phyloP scores from a whole-genome alignment of 208 protist genomes.

The Blechomonas ayalai region DNA sequence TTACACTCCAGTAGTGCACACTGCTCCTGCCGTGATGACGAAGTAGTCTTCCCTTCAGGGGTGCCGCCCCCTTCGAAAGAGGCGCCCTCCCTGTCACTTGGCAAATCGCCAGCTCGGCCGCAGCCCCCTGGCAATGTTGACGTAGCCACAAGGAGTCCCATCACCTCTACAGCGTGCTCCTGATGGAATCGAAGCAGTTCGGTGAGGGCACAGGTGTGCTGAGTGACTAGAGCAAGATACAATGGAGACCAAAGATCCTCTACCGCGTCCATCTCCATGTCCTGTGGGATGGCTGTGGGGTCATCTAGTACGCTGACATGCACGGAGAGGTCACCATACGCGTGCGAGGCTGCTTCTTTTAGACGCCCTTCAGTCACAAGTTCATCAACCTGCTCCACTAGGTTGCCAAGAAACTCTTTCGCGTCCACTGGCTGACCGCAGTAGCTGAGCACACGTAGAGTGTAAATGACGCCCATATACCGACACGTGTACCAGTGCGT shows the following conservation, averaged over 20 bases:
- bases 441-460: conserved; percentile 5
- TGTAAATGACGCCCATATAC: conserved; percentile 1
- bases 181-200: conserved; percentile 55
- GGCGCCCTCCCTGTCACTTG: neutral
- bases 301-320: conserved; percentile 60
- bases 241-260: conserved; percentile 63
- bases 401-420: conserved; percentile 7
- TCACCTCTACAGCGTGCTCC: conserved; percentile 25
- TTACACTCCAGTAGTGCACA: conserved; percentile 20
- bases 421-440: conserved; percentile 9
- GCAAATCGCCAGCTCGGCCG: too few relatives aligned
- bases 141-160: conserved; percentile 15
- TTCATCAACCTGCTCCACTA: conserved; percentile 3
- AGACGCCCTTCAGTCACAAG: conserved; percentile 3
- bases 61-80: neutral
- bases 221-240: conserved; percentile 50
- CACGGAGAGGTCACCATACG: conserved; percentile 47
- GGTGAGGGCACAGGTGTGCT: conserved; percentile 22
- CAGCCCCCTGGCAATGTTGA: too few relatives aligned
- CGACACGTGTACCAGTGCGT: conserved; percentile 24
- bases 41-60: neutral
- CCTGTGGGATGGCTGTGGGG: conserved; percentile 21
- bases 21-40: neutral
- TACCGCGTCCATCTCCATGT: conserved; percentile 16
- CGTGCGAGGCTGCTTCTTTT: conserved; percentile 9